Evolutionary conservation across 345 rosid genomes (phyloP), one percentile per base, ranked within the genome.

Genomic region (Eutrema japonicum): DNA sequence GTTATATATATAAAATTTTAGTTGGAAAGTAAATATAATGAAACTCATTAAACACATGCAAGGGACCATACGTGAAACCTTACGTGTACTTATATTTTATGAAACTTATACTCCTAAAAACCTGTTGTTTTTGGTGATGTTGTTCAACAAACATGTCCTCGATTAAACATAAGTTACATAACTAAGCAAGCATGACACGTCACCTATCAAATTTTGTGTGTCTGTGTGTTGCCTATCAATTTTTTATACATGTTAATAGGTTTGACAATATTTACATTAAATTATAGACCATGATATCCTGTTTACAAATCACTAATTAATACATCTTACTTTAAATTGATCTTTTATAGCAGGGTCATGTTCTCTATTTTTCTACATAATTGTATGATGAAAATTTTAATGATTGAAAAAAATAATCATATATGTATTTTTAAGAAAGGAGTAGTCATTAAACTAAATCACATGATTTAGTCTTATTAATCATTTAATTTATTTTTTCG

Each of bases 41-140:
- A 72, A 72, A 72, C 56, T 46, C 26, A 47, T 12, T 22, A n/a
- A 46, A 46, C 66, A 58, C 64, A 45, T 73, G 70, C 77, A 62
- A 55, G 58, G 33, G 53, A 66, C 66, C 37, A 57, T 48, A 66
- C 4, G 57, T 45, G 30, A 73, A 64, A 35, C 40, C 70, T 73
- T 55, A 55, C 77, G 72, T 74, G 61, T 49, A 32, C 18, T 57
- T n/a, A 27, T 14, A 26, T 11, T 30, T 43, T 27, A 58, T 58
- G 27, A 74, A 74, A 50, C 73, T 48, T 74, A 26, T 67, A 67
- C 78, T 67, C 78, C 8, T 73, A 4, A n/a, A 12, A 42, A 73
- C 77, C 1, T 73, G 57, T 37, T 55, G 48, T 45, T 36, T 55
- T 67, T 66, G 54, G 73, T 67, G 68, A 50, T 41, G 29, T 59